Evolutionary conservation across 202 grass and related monocot species (phyloP), one percentile per base, ranked within the genome.

Genomic region (Cymbopogon flexuosus): DNA sequence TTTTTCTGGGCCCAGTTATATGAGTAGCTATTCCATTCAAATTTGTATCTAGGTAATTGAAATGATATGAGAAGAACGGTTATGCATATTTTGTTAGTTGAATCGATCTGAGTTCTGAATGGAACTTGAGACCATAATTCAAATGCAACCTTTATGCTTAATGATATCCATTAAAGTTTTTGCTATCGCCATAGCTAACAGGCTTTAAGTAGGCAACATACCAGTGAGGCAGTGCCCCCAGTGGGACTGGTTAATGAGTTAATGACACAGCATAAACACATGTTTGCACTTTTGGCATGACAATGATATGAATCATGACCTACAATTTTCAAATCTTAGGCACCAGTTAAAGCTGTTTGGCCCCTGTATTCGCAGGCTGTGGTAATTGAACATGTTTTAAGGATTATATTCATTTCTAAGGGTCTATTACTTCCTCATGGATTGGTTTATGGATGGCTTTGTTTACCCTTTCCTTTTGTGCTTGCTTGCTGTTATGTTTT

Each of bases 401-500:
- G 13, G 24, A 4, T 84, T 37, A 19, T 80, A 23, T 23, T 80
- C 1, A 58, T 77, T 62, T 43, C 35, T 56, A 36, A 79, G 21
- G 31, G 39, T 51, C 12, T 43, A 35, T 68, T 39, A 8, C 42
- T 63, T 78, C 5, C 79, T 61, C 41, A 62, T 31, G 13, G 24
- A 52, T 86, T 42, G 18, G 39, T 81, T 82, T 41, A 1, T 5
- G 68, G 54, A 62, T 89, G 59, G 30, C 4, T 72, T 66, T 77
- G 10, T 31, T 24, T 74, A 61, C 27, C 35, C 62, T 81, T 64
- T 18, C 13, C 29, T 80, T 90, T 72, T 75, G 40, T 87, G 11
- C 45, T 73, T 78, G 19, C 42, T 84, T 80, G 36, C 16, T 68
- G 15, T 62, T 89, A 57, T 77, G 46, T 14, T 42, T 58, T 79